Evolutionary conservation across 75 land plant genomes (phyloP).

Genomic region (Isoetes taiwanensis): DNA sequence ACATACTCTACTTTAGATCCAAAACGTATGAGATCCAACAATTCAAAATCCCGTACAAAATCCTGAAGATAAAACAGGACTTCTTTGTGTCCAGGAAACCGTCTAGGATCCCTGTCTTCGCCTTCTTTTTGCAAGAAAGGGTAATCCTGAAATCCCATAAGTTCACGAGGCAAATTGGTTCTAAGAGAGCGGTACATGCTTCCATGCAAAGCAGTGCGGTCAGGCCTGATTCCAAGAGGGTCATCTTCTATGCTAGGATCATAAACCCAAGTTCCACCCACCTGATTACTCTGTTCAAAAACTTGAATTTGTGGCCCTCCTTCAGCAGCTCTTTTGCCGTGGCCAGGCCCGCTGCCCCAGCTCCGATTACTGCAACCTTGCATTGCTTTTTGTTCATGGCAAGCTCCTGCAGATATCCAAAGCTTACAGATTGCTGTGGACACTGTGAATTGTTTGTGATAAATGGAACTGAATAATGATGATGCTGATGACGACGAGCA

Average conservation of each 20-base stretch:
- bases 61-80: conserved; percentile 49
- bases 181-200: conserved; percentile 74
- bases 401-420: background rate
- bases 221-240: conserved; percentile 34
- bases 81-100: conserved; percentile 74
- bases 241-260: conserved; percentile 42
- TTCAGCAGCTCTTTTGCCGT: conserved; percentile 57
- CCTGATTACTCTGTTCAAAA: conserved; percentile 33
- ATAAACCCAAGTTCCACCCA: conserved; percentile 84
- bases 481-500: too few relatives aligned
- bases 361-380: conserved; percentile 76
- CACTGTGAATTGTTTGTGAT: too few relatives aligned
- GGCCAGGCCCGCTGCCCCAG: conserved; percentile 74
- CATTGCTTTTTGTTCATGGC: background rate
- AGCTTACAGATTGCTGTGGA: too few relatives aligned
- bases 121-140: conserved; percentile 33
- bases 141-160: conserved; percentile 63
- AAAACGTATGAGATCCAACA: conserved; percentile 34
- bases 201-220: conserved; percentile 27
- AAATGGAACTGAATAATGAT: too few relatives aligned
- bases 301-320: conserved; percentile 50
- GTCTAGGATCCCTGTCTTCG: conserved; percentile 38
- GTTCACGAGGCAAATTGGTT: conserved; percentile 68
- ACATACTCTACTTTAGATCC: conserved; percentile 34
- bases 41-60: conserved; percentile 38